Percentiles rank a stretch among this genome's conserved stretches.
These are phyloP conservation scores for Fistulinella staudtii DNA, from an alignment of 1,284 basidiomycete species.

Conservation along the genomic window DNA sequence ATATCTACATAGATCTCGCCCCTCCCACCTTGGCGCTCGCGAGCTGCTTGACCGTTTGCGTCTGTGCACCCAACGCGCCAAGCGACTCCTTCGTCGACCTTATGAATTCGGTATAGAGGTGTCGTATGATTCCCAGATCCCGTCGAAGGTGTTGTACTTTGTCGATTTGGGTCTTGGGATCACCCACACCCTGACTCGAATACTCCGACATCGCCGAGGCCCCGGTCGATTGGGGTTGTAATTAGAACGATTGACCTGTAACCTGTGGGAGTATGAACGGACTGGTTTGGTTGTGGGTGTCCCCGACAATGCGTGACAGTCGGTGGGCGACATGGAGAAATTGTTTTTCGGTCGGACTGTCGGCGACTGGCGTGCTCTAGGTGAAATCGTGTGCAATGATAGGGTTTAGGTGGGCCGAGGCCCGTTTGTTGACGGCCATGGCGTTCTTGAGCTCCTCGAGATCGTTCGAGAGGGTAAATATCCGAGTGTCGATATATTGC, in stretches of 20 bases:
- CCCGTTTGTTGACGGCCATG: conserved; percentile 51
- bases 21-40: conserved; percentile 83
- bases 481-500: conserved; percentile 92
- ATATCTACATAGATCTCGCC: conserved; percentile 87
- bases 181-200: conserved; percentile 66
- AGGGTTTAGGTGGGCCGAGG: conserved; percentile 35
- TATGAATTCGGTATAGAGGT: conserved; percentile 92
- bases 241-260: conserved; percentile 64
- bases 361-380: conserved; percentile 54
- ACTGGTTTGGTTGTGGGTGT: conserved; percentile 30
- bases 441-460: conserved; percentile 84
- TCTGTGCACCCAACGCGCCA: conserved; percentile 73
- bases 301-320: conserved; percentile 58
- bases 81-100: conserved; percentile 86
- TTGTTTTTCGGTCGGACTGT: conserved; percentile 69
- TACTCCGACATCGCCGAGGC: conserved; percentile 69
- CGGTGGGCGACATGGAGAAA: conserved; percentile 68
- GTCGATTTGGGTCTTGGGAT: conserved; percentile 89
- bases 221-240: conserved; percentile 72
- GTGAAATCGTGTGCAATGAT: conserved; percentile 54
- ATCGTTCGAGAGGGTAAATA: conserved; percentile 83
- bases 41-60: conserved; percentile 81
- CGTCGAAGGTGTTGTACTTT: conserved; percentile 91
- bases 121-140: conserved; percentile 90
- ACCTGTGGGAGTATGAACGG: conserved; percentile 51